A percentile compares a stretch with the other conserved stretches of the same genome.
Conservation (phyloP, 2,329 filamentous ascomycete genomes). For the Xylogone sp. region DNA sequence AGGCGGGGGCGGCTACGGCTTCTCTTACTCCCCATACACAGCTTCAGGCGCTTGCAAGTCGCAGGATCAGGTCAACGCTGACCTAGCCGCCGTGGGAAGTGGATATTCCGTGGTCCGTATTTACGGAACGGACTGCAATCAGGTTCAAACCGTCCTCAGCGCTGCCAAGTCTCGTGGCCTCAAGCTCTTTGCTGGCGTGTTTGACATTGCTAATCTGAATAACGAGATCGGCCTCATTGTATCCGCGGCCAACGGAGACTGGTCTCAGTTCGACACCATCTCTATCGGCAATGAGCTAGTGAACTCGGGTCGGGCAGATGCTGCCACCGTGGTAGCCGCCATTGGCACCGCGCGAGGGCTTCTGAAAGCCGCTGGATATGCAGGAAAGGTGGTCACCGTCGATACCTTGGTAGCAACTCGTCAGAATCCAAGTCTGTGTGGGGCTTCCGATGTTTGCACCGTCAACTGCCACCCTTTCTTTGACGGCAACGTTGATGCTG, state of each 20-base stretch:
- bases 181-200: conserved; percentile 74
- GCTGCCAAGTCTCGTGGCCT: conserved; percentile 62
- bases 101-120: conserved; percentile 64
- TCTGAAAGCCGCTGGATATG: conserved; percentile 61
- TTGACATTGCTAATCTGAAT: conserved; percentile 53
- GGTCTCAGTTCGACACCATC: conserved; percentile 66
- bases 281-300: conserved; percentile 80
- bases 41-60: conserved; percentile 62
- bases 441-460: conserved; percentile 72
- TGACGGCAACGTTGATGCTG: conserved; percentile 57
- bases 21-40: conserved; percentile 57
- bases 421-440: conserved; percentile 65
- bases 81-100: conserved; percentile 53
- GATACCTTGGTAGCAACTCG: conserved; percentile 73
- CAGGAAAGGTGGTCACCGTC: conserved; percentile 71
- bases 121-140: conserved; percentile 78
- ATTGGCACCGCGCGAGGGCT: conserved; percentile 52
- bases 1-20: conserved; percentile 35
- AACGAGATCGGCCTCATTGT: conserved; percentile 59
- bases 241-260: conserved; percentile 56
- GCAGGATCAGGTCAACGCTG: conserved; percentile 55
- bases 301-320: conserved; percentile 54
- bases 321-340: conserved; percentile 51
- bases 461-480: conserved; percentile 86
- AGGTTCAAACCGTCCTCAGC: conserved; percentile 58